Percentiles rank a stretch among this genome's conserved stretches.
Conservation (phyloP, 805 yeast genomes). For the Clavispora phyllophila region DNA sequence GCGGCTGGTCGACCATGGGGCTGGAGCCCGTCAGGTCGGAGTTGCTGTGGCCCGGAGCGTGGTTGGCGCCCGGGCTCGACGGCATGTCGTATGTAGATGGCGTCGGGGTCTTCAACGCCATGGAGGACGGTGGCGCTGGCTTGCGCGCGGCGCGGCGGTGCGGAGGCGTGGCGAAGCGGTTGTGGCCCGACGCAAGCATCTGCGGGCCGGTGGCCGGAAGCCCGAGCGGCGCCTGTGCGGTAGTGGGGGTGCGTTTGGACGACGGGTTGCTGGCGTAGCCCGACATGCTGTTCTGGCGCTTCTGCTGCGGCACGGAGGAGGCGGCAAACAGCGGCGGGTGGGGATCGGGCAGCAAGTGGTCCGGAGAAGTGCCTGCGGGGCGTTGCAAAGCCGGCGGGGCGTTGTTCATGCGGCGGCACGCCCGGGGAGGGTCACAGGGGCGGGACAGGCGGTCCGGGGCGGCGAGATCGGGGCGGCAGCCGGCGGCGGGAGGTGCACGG, state of each 20-base stretch:
- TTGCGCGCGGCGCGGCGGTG: conserved; percentile 4
- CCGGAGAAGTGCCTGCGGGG: neutral
- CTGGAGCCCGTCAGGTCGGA: conserved; percentile 40
- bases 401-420: conserved; percentile 9
- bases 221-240: conserved; percentile 13
- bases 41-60: conserved; percentile 25
- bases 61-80: conserved; percentile 32
- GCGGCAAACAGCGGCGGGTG: neutral
- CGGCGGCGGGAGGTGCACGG: neutral
- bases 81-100: conserved; percentile 40
- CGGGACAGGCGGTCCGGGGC: neutral
- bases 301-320: conserved; percentile 20
- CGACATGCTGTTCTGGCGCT: conserved; percentile 38
- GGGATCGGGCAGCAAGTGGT: neutral
- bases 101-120: conserved; percentile 31
- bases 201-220: conserved; percentile 12
- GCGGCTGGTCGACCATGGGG: conserved; percentile 19
- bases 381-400: conserved; percentile 1
- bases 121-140: conserved; percentile 2
- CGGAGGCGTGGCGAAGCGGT: conserved; percentile 4
- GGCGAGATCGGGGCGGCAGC: too few relatives aligned
- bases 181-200: neutral
- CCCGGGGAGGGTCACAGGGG: neutral
- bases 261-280: conserved; percentile 28
- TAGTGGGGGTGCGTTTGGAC: conserved; percentile 30